Evolutionary conservation across 805 yeast genomes (phyloP).

Genomic region (Saturnispora bothae): DNA sequence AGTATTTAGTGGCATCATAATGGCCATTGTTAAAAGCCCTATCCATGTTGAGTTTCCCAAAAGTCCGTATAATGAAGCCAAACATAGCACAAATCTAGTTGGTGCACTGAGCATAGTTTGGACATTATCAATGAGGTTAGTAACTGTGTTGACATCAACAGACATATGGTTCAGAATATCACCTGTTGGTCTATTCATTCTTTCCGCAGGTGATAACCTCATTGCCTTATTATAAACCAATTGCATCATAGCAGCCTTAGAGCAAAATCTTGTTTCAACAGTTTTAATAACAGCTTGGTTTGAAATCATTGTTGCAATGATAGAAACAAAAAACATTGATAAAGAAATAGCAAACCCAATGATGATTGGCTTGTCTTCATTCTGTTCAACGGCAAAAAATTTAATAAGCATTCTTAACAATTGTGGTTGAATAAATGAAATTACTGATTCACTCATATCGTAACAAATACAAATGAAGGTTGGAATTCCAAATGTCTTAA

Average conservation of each 20-base stretch:
- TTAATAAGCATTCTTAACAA: conserved; percentile 39
- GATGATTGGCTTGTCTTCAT: conserved; percentile 34
- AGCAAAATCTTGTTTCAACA: conserved; percentile 51
- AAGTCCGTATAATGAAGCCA: conserved; percentile 43
- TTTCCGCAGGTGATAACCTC: conserved; percentile 54
- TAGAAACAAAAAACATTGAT: conserved; percentile 51
- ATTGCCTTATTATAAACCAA: conserved; percentile 64
- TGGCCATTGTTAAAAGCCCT: conserved; percentile 41
- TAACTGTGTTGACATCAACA: conserved; percentile 62
- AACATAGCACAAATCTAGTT: conserved; percentile 40
- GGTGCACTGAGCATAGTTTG: conserved; percentile 53
- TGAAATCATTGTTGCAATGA: conserved; percentile 48
- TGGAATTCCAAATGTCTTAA: conserved; percentile 30
- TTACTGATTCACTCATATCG: conserved; percentile 30
- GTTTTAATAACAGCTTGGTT: conserved; percentile 59
- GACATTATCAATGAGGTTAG: conserved; percentile 44
- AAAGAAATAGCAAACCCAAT: conserved; percentile 55
- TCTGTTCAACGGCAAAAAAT: conserved; percentile 28
- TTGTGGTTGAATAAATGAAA: conserved; percentile 44
- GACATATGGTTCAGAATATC: conserved; percentile 72
- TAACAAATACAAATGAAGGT: conserved; percentile 26
- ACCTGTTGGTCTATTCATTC: conserved; percentile 54
- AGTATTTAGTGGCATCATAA: conserved; percentile 52
- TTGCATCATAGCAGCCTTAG: conserved; percentile 56
- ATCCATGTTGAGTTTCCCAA: conserved; percentile 51